Percentiles rank a stretch among this genome's conserved stretches.
Conservation (phyloP, 2,329 filamentous ascomycete genomes). For the Ophiostoma australiae region DNA sequence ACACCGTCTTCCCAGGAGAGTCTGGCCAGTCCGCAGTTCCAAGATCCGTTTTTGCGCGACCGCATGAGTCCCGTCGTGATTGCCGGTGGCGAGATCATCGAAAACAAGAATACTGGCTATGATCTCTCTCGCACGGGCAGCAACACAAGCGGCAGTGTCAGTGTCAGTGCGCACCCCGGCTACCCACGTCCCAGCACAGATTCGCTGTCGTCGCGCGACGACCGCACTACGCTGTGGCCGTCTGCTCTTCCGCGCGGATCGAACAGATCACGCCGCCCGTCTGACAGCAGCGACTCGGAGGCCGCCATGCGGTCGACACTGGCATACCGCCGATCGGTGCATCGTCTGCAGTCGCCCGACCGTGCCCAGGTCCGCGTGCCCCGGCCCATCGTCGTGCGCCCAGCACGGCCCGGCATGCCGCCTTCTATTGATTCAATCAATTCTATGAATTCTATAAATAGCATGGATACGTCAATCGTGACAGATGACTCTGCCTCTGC, state of each 20-base stretch:
- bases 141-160: not conserved
- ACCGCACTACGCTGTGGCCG: conserved; percentile 48
- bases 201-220: conserved; percentile 40
- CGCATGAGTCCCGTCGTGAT: conserved; percentile 63
- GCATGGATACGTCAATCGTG: conserved; percentile 52
- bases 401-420: conserved; percentile 35
- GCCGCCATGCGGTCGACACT: conserved; percentile 47
- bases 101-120: conserved; percentile 49
- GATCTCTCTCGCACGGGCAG: not conserved
- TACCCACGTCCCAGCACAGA: conserved; percentile 41
- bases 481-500: conserved; percentile 50
- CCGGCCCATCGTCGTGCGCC: conserved; percentile 47
- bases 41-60: conserved; percentile 56
- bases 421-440: conserved; percentile 42
- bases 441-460: conserved; percentile 49
- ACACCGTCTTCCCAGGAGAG: conserved; percentile 50
- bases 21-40: conserved; percentile 35
- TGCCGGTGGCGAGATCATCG: conserved; percentile 56
- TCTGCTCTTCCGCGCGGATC: conserved; percentile 46
- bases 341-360: conserved; percentile 46
- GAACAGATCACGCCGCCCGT: conserved; percentile 38
- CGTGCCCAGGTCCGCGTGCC: conserved; percentile 45
- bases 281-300: conserved; percentile 55
- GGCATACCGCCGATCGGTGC: conserved; percentile 52
- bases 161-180: not conserved